These are phyloP conservation scores for Aureobasidium leucospermi DNA, from an alignment of 2,329 filamentous ascomycete species.

Conservation along the genomic window DNA sequence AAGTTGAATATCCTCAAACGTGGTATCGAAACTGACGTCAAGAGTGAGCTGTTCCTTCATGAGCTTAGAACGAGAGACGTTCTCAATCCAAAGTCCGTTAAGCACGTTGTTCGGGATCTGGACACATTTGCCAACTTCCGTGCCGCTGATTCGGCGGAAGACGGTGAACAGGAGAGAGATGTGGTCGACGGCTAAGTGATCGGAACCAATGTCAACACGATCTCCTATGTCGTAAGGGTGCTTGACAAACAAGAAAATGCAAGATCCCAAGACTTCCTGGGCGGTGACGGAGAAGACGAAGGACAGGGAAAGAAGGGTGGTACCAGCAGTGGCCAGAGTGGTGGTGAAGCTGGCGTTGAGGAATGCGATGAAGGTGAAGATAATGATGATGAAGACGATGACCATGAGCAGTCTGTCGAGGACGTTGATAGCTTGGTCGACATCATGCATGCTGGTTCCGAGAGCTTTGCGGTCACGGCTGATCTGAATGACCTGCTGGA, in stretches of 20 bases:
- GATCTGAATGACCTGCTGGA: conserved; percentile 76
- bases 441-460: conserved; percentile 90
- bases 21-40: conserved; percentile 77
- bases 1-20: conserved; percentile 81
- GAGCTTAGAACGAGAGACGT: conserved; percentile 80
- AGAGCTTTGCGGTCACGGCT: conserved; percentile 83
- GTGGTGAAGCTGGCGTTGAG: conserved; percentile 79
- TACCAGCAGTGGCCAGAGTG: conserved; percentile 82
- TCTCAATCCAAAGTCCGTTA: conserved; percentile 92
- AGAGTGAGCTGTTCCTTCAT: conserved; percentile 83
- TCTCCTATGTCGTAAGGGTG: conserved; percentile 96
- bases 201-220: conserved; percentile 69
- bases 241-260: conserved; percentile 98
- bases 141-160: conserved; percentile 74
- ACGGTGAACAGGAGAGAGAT: conserved; percentile 92
- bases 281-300: conserved; percentile 91
- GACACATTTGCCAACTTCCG: conserved; percentile 55
- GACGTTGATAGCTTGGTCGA: conserved; percentile 86
- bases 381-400: conserved; percentile 69
- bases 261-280: conserved; percentile 94
- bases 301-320: conserved; percentile 86
- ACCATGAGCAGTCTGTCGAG: conserved; percentile 80
- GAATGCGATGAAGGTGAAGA: conserved; percentile 63
- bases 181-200: conserved; percentile 76
- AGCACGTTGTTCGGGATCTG: conserved; percentile 87